Evolutionary conservation across 1,284 basidiomycete species (phyloP).

Genomic region (Cutaneotrichosporon sp.): DNA sequence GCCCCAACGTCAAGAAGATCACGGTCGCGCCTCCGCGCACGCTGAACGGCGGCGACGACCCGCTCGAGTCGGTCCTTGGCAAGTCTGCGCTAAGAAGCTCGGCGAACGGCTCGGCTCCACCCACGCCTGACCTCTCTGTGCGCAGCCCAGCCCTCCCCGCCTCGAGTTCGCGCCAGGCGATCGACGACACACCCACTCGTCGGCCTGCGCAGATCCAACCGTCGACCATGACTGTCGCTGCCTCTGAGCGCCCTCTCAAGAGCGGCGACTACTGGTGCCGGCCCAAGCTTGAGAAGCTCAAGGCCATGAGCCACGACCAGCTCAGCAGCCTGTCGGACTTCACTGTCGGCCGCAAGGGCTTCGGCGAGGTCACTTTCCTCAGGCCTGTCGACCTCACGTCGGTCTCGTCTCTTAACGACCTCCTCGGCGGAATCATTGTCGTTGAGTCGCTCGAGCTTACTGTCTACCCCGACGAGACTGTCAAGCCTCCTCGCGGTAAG

Average conservation of each 20-base stretch:
- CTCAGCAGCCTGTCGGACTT: slow-evolving; percentile 69
- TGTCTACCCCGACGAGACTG: slow-evolving; percentile 86
- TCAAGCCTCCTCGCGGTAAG: slow-evolving; percentile 74
- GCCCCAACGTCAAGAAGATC: slow-evolving; percentile 91
- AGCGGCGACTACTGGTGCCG: slow-evolving; percentile 88
- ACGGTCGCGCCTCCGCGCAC: slow-evolving; percentile 67
- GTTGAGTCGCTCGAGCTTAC: slow-evolving; percentile 90
- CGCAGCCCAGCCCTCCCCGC: slow-evolving; percentile 58
- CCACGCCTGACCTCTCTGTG: slow-evolving; percentile 41
- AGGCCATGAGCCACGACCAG: slow-evolving; percentile 65
- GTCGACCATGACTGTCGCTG: slow-evolving; percentile 32
- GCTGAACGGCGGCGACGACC: slow-evolving; percentile 36
- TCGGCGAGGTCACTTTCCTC: slow-evolving; percentile 85
- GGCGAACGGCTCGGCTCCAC: slow-evolving; percentile 54
- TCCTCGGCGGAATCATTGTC: slow-evolving; percentile 82
- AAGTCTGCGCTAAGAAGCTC: slow-evolving; percentile 44
- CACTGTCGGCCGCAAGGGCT: slow-evolving; percentile 84
- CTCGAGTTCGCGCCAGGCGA: slow-evolving; percentile 32
- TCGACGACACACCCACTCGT: slow-evolving; percentile 30
- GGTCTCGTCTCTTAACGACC: slow-evolving; percentile 71
- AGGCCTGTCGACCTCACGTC: slow-evolving; percentile 90
- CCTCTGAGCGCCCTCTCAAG: slow-evolving; percentile 57
- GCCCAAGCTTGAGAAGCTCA: slow-evolving; percentile 70
- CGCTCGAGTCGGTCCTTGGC: slow-evolving; percentile 48
- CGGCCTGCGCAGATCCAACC: slow-evolving; percentile 43